These are phyloP conservation scores for Leishmania martiniquensis DNA, from an alignment of 208 protist species.

Conservation along the genomic window DNA sequence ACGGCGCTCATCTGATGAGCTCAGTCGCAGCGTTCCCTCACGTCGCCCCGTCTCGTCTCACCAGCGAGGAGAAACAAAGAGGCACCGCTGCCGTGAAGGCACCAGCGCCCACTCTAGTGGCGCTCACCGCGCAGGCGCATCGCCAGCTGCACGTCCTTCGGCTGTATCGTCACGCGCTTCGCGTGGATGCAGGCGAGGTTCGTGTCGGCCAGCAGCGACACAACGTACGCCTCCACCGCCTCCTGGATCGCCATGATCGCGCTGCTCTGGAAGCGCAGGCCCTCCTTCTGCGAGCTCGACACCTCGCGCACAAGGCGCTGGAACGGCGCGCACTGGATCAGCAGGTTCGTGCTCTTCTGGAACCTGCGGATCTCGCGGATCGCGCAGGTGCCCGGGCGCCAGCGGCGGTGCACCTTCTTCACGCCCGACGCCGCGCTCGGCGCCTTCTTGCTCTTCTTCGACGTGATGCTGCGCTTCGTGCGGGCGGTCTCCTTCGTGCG, in stretches of 20 bases:
- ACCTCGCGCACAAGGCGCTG: conserved; percentile 91
- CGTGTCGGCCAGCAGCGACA: conserved; percentile 89
- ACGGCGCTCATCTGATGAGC: too few relatives aligned
- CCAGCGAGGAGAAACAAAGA: background rate
- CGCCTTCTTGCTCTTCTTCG: conserved; percentile 97
- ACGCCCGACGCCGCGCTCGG: conserved; percentile 94
- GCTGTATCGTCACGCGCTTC: conserved; percentile 87
- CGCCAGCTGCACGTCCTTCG: conserved; percentile 62
- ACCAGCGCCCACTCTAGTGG: background rate
- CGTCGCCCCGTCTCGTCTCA: background rate
- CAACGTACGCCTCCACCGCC: conserved; percentile 92
- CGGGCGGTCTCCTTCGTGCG: conserved; percentile 98
- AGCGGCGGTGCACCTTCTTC: conserved; percentile 90
- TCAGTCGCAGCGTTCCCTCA: too few relatives aligned
- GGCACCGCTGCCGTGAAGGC: background rate
- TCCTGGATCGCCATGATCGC: conserved; percentile 91
- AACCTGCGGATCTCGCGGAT: conserved; percentile 28
- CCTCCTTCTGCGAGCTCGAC: conserved; percentile 68
- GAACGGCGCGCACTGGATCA: conserved; percentile 90
- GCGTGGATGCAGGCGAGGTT: conserved; percentile 90
- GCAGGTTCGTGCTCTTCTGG: conserved; percentile 86
- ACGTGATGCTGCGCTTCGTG: conserved; percentile 96
- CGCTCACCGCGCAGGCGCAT: conserved; percentile 19
- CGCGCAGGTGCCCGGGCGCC: conserved; percentile 19
- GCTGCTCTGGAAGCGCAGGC: conserved; percentile 87